Base-by-base conservation (phyloP, 139 green algal species). In the Chlorella sp. region DNA sequence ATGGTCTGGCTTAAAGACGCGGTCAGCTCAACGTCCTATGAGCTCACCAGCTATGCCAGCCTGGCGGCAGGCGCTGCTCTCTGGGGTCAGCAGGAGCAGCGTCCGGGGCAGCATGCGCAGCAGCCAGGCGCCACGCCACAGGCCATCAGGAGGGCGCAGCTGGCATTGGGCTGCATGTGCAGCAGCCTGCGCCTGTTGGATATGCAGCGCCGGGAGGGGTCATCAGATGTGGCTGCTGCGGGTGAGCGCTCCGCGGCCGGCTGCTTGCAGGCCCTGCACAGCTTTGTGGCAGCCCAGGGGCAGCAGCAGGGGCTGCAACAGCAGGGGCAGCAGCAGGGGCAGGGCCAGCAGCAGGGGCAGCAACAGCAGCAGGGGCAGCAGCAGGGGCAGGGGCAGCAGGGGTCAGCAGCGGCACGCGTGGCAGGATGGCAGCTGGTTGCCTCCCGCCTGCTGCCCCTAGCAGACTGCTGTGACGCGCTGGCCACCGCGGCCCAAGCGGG, bases 271-370 rank as follows among this genome's bases (percentile, higher is more conserved):
- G 60, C 64, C 5, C 82, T 89, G 84, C 77, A 48, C 34, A 26
- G 60, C 61, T 89, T 88, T 83, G 87, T 53, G 64, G 79, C 64
- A 32, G 60, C 64, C 16, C 21, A 88, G 24, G 64, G 19, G 37
- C 83, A 37, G 66, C 71, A 57, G 85, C 39, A 30, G 11, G 15
- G 24, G n/a, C 60, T 60, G 60, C 28, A 16, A 11, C 53, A 14
- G 30, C 21, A 64, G 19, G 42, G 84, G 37, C 61, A 66, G 75
- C 57, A 68, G 34, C 28, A 83, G 76, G 36, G 14, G 73, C 76
- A 28, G 9, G 48, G 16, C 19, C 21, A 88, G 48, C 36, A 12
- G 37, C 83, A 37, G 66, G 42, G 37, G 85, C 48, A 57, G 48
- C 48, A 57, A 11, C 53, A 14, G 30, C n/a, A n/a, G n/a, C 21